Evolutionary conservation across 1,284 basidiomycete species (phyloP).

Genomic region (Psilocybe mexicana): DNA sequence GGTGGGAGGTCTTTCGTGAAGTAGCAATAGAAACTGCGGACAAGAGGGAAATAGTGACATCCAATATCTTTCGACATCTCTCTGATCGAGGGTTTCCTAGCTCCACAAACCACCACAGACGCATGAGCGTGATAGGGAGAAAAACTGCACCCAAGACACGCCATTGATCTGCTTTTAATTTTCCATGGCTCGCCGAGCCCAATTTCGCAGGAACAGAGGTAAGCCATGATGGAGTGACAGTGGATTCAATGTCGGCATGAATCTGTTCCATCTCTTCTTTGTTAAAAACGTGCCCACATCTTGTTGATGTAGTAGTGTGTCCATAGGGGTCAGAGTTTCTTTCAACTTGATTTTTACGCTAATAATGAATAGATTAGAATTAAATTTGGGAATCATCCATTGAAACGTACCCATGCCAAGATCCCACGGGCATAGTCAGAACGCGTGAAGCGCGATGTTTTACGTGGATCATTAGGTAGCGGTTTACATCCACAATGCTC

Average conservation of each 20-base stretch:
- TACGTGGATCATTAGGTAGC: not conserved
- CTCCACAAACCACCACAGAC: constrained; percentile 19
- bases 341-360: not conserved
- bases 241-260: constrained; percentile 17
- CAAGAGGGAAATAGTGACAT: constrained; percentile 16
- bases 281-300: constrained; percentile 16
- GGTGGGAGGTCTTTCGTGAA: constrained; percentile 7
- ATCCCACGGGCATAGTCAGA: not conserved
- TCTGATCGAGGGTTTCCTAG: not conserved
- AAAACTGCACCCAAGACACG: constrained; percentile 21
- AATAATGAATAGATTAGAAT: not conserved
- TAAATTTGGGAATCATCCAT: too few species aligned
- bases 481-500: not conserved
- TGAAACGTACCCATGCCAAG: not conserved
- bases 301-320: constrained; percentile 18
- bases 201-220: constrained; percentile 23
- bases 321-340: not conserved
- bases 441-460: not conserved
- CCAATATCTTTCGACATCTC: not conserved
- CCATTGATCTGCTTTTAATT: constrained; percentile 33
- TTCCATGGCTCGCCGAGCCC: constrained; percentile 20
- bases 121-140: constrained; percentile 25
- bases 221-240: constrained; percentile 28
- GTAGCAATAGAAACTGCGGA: constrained; percentile 19
- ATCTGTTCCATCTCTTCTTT: constrained; percentile 24